These are phyloP conservation scores for Alternaria atra DNA, from an alignment of 2,329 filamentous ascomycete species.

Conservation along the genomic window DNA sequence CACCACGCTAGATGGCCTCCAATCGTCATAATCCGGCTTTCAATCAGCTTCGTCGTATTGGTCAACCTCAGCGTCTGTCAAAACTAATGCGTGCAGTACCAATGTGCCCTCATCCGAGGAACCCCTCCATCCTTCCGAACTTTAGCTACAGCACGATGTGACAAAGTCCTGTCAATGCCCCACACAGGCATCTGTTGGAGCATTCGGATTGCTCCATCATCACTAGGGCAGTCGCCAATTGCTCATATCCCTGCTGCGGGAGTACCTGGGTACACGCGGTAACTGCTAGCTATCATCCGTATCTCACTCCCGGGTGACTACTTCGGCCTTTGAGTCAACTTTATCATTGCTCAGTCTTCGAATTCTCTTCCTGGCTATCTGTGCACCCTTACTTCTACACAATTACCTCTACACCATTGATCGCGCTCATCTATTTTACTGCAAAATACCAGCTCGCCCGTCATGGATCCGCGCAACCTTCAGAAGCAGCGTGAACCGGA, in stretches of 20 bases:
- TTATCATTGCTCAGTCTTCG: slow-evolving; percentile 4
- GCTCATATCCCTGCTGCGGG: slow-evolving; percentile 24
- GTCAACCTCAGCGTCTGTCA: slow-evolving; percentile 20
- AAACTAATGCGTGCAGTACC: slow-evolving; percentile 27
- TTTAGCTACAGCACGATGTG: slow-evolving; percentile 24
- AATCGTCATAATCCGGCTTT: slow-evolving; percentile 28
- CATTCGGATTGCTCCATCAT: slow-evolving; percentile 25
- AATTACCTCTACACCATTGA: background rate
- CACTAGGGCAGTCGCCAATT: slow-evolving; percentile 28
- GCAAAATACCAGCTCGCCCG: slow-evolving; percentile 6
- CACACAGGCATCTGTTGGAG: slow-evolving; percentile 26
- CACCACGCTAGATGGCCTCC: slow-evolving; percentile 25
- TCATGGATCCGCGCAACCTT: slow-evolving; percentile 50
- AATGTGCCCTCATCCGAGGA: slow-evolving; percentile 10
- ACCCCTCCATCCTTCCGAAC: slow-evolving; percentile 30
- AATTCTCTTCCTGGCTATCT: background rate
- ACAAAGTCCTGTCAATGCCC: slow-evolving; percentile 21
- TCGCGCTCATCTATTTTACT: background rate
- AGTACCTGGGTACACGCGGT: slow-evolving; percentile 31
- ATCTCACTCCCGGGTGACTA: slow-evolving; percentile 29
- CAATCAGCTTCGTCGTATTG: slow-evolving; percentile 35
- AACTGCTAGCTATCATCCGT: slow-evolving; percentile 28
- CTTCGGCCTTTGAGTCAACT: slow-evolving; percentile 11
- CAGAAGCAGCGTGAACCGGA: slow-evolving; percentile 49
- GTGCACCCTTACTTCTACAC: background rate